Conservation (phyloP, 768 basidiomycete genomes). For the Boletellus emodensis region DNA sequence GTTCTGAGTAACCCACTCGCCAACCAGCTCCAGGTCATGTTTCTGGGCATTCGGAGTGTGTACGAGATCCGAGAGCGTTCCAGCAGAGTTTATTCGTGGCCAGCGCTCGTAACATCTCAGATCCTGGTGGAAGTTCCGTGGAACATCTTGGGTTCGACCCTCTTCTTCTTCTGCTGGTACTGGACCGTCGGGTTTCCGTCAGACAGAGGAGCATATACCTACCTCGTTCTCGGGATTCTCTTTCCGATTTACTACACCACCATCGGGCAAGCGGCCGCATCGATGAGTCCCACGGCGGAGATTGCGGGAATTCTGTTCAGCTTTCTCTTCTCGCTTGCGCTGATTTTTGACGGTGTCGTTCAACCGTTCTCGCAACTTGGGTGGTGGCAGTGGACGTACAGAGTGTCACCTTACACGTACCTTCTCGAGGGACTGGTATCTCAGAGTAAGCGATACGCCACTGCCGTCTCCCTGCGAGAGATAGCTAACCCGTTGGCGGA, state of each 20-base stretch:
- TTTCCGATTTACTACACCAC: constrained; percentile 62
- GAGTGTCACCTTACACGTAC: constrained; percentile 51
- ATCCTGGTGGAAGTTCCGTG: constrained; percentile 57
- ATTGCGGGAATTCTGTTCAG: constrained; percentile 57
- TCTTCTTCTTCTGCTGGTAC: constrained; percentile 67
- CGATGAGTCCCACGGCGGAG: constrained; percentile 57
- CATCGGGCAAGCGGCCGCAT: constrained; percentile 56
- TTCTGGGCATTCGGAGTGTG: constrained; percentile 53
- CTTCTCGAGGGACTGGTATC: constrained; percentile 47
- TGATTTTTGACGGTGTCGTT: constrained; percentile 67
- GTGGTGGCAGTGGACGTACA: constrained; percentile 75
- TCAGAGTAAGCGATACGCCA: constrained; percentile 37
- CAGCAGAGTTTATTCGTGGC: constrained; percentile 64
- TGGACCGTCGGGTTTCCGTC: constrained; percentile 62
- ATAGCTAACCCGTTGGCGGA: neutral
- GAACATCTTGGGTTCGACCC: constrained; percentile 53
- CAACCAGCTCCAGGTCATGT: constrained; percentile 62
- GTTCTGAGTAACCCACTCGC: constrained; percentile 50
- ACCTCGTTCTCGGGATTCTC: constrained; percentile 48
- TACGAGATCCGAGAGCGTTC: constrained; percentile 67
- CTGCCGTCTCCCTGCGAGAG: neutral
- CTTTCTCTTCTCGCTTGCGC: constrained; percentile 57
- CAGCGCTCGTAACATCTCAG: constrained; percentile 51
- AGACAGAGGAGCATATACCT: constrained; percentile 56
- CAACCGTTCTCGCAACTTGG: constrained; percentile 60